Evolutionary conservation across 139 green algal species (phyloP), one percentile per base, ranked within the genome.

Genomic region (Chara braunii): DNA sequence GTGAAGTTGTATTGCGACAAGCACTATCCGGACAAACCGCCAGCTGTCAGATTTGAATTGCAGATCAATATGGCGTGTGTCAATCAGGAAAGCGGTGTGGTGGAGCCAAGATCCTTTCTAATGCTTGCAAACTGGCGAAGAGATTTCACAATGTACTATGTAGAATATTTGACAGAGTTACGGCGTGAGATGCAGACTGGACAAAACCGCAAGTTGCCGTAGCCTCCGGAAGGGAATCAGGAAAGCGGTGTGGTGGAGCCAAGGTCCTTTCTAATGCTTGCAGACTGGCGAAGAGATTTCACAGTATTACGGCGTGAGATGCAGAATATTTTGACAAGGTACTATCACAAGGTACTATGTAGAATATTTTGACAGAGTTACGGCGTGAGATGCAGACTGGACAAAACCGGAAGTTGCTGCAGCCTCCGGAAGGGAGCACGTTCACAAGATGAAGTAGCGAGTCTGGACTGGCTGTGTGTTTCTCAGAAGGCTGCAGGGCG

Each of bases 91-190:
- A 71, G 12, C 18, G 64, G 64, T 31, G 56, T 42, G 74, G 73
- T 95, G 1, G 85, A 92, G 54, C 74, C 80, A 0, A 32, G 51
- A 24, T 78, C 79, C n/a, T 97, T 97, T 51, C 55, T 76, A 11
- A 60, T 85, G 14, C 74, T 97, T 7, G 72, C 64, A 2, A 58
- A 87, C 51, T 99, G 92, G 92, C 86, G 75, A 23, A 74, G 80
- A 0, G 59, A 83, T 12, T 89, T 94, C 70, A 94, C 85, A 0
- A 88, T 98, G 78, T 86, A 94, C 74, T 87, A 79, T 3, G 72
- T 95, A 28, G 76, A 88, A 75, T 9, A 66, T 96, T 75, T 97
- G 26, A 84, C 78, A 1, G 93, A 95, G 76, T 74, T 99, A 42
- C 76, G 90, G 28, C 72, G 83, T 14, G 87, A 95, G 30, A 98